Conservation (phyloP, 2,329 filamentous ascomycete genomes). For the Basipetospora chlamydospora region DNA sequence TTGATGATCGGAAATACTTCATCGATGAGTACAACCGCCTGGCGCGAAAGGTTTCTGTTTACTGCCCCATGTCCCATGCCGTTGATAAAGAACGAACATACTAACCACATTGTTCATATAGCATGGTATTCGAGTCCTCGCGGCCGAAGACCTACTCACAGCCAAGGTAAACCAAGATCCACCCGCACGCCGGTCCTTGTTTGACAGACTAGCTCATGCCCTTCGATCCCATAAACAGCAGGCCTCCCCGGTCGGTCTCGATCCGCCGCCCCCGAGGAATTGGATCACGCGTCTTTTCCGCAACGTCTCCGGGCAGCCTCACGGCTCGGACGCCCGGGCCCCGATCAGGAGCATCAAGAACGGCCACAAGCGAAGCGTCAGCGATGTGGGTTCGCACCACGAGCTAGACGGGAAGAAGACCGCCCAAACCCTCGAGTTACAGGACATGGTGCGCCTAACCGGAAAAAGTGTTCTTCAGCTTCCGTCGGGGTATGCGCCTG, state of each 20-base stretch:
- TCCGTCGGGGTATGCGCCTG: conserved; percentile 41
- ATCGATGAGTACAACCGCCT: conserved; percentile 45
- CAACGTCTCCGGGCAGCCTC: conserved; percentile 3
- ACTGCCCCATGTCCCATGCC: neutral
- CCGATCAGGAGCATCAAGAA: conserved; percentile 10
- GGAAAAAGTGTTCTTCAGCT: conserved; percentile 49
- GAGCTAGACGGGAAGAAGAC: conserved; percentile 27
- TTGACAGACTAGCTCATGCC: too few relatives aligned
- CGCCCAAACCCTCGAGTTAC: conserved; percentile 35
- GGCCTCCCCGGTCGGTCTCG: too few relatives aligned
- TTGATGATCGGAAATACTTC: conserved; percentile 32
- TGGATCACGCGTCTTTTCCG: conserved; percentile 25
- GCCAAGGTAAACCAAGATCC: too few relatives aligned
- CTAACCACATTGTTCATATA: too few relatives aligned
- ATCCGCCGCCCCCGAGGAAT: conserved; percentile 14
- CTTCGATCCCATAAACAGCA: too few relatives aligned
- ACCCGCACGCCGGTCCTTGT: too few relatives aligned
- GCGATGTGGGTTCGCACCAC: conserved; percentile 35
- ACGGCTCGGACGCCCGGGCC: neutral
- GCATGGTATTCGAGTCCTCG: too few relatives aligned
- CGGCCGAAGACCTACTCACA: too few relatives aligned
- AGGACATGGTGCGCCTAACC: conserved; percentile 46
- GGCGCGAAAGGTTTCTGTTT: conserved; percentile 33
- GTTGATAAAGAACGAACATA: too few relatives aligned
- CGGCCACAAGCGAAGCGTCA: conserved; percentile 36